Percentiles rank a stretch among this genome's conserved stretches.
phyloP scores from a whole-genome alignment of 768 basidiomycete genomes.

The Flagelloscypha sp. region DNA sequence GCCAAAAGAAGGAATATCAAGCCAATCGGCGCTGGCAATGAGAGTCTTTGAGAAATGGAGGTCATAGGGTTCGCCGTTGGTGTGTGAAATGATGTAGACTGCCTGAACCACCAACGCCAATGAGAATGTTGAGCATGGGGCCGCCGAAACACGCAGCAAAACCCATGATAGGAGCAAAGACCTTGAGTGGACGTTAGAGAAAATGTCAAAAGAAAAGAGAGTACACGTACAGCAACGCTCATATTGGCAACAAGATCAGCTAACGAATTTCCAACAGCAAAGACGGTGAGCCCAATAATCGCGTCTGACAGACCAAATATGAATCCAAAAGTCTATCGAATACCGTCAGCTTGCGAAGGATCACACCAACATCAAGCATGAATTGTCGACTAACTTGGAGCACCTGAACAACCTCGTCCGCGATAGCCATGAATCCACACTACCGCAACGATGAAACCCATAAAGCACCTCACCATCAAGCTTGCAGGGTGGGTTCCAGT shows the following conservation, averaged over 20 bases:
- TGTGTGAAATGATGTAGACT: constrained; percentile 71
- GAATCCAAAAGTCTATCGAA: constrained; percentile 78
- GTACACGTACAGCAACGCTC: constrained; percentile 69
- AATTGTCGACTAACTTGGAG: constrained; percentile 53
- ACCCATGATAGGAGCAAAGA: constrained; percentile 88
- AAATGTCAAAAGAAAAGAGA: not conserved
- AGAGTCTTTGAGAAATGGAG: constrained; percentile 79
- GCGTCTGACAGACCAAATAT: constrained; percentile 96
- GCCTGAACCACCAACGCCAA: constrained; percentile 89
- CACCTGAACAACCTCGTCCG: constrained; percentile 90
- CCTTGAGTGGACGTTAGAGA: constrained; percentile 25
- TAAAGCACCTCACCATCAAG: constrained; percentile 69
- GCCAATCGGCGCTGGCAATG: constrained; percentile 73
- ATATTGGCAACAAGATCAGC: constrained; percentile 97
- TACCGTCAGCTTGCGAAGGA: constrained; percentile 6
- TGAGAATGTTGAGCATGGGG: constrained; percentile 85
- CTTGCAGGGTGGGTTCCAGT: constrained; percentile 49
- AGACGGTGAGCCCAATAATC: constrained; percentile 93
- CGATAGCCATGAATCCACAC: constrained; percentile 99
- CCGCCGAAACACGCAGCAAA: constrained; percentile 94
- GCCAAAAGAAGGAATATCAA: constrained; percentile 66
- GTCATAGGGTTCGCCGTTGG: constrained; percentile 51
- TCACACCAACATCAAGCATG: not conserved
- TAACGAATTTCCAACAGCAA: constrained; percentile 92
- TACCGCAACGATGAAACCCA: constrained; percentile 86